These are phyloP conservation scores for Pichiaceae sp. DNA, from an alignment of 1,139 yeast genomes.

Conservation along the genomic window DNA sequence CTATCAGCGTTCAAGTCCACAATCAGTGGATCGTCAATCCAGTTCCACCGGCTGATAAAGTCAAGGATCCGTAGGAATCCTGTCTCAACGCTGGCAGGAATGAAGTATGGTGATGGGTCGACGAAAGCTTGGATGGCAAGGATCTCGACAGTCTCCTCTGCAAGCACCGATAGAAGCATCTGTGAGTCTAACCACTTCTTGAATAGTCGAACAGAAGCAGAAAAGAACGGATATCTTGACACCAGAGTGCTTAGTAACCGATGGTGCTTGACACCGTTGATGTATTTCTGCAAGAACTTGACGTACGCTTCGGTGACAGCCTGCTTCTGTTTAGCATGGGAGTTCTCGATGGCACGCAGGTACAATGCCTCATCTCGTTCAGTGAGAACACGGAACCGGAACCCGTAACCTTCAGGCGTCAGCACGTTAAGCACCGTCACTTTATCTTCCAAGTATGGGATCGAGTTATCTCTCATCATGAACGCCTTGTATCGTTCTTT, in stretches of 20 bases:
- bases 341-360: conserved; percentile 57
- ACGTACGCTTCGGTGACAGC: conserved; percentile 55
- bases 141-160: conserved; percentile 75
- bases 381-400: conserved; percentile 62
- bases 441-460: conserved; percentile 52
- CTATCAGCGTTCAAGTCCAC: conserved; percentile 56
- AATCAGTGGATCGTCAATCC: conserved; percentile 82
- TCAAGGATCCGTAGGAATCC: conserved; percentile 74
- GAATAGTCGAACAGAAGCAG: conserved; percentile 76
- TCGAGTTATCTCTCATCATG: conserved; percentile 53
- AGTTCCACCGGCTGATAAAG: conserved; percentile 80
- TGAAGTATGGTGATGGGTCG: conserved; percentile 73
- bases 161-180: conserved; percentile 55
- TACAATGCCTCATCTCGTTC: conserved; percentile 77
- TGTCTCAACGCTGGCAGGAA: conserved; percentile 69
- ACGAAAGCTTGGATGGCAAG: conserved; percentile 79
- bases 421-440: conserved; percentile 55
- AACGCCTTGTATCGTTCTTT: conserved; percentile 48
- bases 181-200: conserved; percentile 82
- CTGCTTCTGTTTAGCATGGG: conserved; percentile 48
- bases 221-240: conserved; percentile 64
- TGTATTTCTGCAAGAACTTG: conserved; percentile 57
- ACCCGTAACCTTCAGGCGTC: conserved; percentile 85
- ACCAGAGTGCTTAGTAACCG: conserved; percentile 66
- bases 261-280: conserved; percentile 73